Evolutionary conservation across 2,329 filamentous ascomycete genomes (phyloP).

Genomic region (Diaporthe caulivora): DNA sequence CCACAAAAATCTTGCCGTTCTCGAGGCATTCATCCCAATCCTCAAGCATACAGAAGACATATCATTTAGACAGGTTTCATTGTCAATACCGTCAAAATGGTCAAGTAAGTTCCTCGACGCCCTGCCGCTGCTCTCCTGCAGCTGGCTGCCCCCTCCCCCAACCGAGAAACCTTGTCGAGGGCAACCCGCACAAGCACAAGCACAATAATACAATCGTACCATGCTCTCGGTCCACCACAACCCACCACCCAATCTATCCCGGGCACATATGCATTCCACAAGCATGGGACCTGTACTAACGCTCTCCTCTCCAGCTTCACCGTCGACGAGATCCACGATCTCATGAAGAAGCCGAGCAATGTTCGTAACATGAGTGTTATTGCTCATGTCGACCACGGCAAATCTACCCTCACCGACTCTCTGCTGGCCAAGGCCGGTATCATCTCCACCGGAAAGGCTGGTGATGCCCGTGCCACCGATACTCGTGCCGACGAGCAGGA

Average conservation of each 20-base stretch:
- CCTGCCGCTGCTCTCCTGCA: background rate
- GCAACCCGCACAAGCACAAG: background rate
- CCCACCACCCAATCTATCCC: background rate
- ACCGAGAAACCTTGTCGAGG: background rate
- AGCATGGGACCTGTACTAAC: slow-evolving; percentile 60
- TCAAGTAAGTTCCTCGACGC: slow-evolving; percentile 87
- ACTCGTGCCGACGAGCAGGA: slow-evolving; percentile 98
- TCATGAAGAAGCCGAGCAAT: slow-evolving; percentile 85
- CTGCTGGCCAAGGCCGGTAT: slow-evolving; percentile 99
- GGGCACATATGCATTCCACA: slow-evolving; percentile 42
- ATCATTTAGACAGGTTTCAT: slow-evolving; percentile 47
- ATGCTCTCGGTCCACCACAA: slow-evolving; percentile 11
- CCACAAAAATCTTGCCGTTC: slow-evolving; percentile 37
- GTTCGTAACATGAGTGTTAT: slow-evolving; percentile 86
- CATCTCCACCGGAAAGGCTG: slow-evolving; percentile 97
- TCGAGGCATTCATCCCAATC: slow-evolving; percentile 36
- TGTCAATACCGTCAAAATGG: slow-evolving; percentile 92
- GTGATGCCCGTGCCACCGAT: slow-evolving; percentile 95
- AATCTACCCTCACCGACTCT: slow-evolving; percentile 99
- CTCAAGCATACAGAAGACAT: slow-evolving; percentile 42
- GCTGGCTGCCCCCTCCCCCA: background rate
- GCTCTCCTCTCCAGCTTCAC: slow-evolving; percentile 81
- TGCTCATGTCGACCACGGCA: slow-evolving; percentile 99
- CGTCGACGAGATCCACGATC: slow-evolving; percentile 85
- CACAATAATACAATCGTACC: background rate